Base-by-base conservation (phyloP, 805 yeast genomes). In the Sporopachydermia quercuum region DNA sequence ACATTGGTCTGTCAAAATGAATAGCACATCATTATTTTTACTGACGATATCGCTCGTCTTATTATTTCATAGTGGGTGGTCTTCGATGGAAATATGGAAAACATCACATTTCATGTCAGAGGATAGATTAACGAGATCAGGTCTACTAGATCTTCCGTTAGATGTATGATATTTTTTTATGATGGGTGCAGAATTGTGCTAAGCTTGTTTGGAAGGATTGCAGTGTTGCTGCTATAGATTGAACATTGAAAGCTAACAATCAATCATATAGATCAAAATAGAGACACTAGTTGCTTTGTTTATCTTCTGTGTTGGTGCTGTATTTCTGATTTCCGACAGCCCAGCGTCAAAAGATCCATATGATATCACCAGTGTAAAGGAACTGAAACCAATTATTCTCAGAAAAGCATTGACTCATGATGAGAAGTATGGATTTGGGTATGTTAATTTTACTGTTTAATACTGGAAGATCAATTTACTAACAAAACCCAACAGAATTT, bases 201-300 rank as follows among this genome's bases (percentile, higher is more conserved):
- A n/a, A n/a, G n/a, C n/a, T n/a, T n/a, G n/a, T n/a, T n/a, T n/a
- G n/a, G n/a, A n/a, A n/a, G n/a, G n/a, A n/a, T n/a, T n/a, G n/a
- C n/a, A n/a, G n/a, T n/a, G n/a, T n/a, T n/a, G n/a, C n/a, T n/a
- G n/a, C n/a, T n/a, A n/a, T n/a, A n/a, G n/a, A n/a, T n/a, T n/a
- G n/a, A n/a, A n/a, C n/a, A n/a, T n/a, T n/a, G n/a, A n/a, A n/a
- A n/a, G n/a, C n/a, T n/a, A n/a, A n/a, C n/a, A n/a, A n/a, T n/a
- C n/a, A n/a, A n/a, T n/a, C n/a, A n/a, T n/a, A 8, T 23, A 23
- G 30, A 23, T 23, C 8, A 23, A 8, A 23, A 23, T 23, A 8
- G 30, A 23, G n/a, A 23, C 30, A 23, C 30, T 23, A n/a, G 30
- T 23, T 23, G 30, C 30, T 8, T n/a, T 23, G 30, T n/a, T 23